Conservation (phyloP, 768 basidiomycete species). For the Suillus brevipes region DNA sequence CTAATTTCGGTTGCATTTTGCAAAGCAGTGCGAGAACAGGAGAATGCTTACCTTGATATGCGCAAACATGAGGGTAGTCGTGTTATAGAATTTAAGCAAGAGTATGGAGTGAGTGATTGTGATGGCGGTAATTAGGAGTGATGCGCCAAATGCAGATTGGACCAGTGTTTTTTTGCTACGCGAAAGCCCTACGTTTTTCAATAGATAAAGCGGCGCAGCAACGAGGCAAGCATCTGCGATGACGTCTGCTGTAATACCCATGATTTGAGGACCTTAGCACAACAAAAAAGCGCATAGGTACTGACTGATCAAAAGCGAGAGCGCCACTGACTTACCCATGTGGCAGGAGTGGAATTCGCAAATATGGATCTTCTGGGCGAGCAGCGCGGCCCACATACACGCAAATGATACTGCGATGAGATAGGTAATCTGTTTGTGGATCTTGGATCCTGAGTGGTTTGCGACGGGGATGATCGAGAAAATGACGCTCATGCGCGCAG, state of each 20-base stretch:
- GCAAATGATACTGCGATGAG: constrained; percentile 17
- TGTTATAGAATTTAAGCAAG: constrained; percentile 6
- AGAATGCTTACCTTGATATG: constrained; percentile 25
- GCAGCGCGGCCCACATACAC: constrained; percentile 25
- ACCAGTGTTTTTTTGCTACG: constrained; percentile 20
- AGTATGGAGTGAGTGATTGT: constrained; percentile 18
- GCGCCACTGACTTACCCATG: constrained; percentile 5
- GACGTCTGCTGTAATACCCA: constrained; percentile 17
- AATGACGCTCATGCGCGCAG: constrained; percentile 26
- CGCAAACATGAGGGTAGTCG: constrained; percentile 16
- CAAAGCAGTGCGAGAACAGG: neutral
- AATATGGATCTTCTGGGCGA: constrained; percentile 17
- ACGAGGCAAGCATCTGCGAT: constrained; percentile 23
- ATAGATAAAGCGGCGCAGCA: constrained; percentile 17
- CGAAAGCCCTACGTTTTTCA: constrained; percentile 9
- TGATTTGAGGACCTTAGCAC: neutral
- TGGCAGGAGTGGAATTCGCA: constrained; percentile 11
- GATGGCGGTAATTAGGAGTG: constrained; percentile 19
- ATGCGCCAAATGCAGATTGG: constrained; percentile 20
- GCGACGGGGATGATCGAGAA: constrained; percentile 22
- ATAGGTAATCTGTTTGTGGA: constrained; percentile 7
- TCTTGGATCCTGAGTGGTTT: constrained; percentile 10
- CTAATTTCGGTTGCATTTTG: constrained; percentile 11
- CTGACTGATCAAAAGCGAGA: constrained; percentile 26
- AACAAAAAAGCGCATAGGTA: neutral